Evolutionary conservation across 2,329 filamentous ascomycete species (phyloP).

Genomic region (Colletotrichum trifolii): DNA sequence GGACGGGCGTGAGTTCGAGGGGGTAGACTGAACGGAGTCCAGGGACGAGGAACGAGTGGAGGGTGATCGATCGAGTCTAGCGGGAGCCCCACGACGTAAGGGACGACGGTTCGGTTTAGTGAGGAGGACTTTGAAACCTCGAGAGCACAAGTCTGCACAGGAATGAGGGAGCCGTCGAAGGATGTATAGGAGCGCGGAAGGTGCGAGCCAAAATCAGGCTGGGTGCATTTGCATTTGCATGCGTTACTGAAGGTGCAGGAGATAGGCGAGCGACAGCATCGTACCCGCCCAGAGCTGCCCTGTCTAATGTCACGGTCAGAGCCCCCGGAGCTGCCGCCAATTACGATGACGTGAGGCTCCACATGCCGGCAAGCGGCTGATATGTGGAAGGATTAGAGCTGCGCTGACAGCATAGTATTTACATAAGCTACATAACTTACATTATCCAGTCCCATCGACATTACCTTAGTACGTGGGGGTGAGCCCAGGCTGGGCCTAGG

Average conservation of each 20-base stretch:
- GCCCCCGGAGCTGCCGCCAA: constrained; percentile 28
- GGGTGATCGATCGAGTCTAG: constrained; percentile 16
- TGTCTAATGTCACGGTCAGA: constrained; percentile 2
- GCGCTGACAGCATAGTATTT: constrained; percentile 7
- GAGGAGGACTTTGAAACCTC: constrained; percentile 27
- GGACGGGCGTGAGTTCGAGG: constrained; percentile 30
- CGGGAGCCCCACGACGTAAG: constrained; percentile 26
- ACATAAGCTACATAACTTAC: neutral
- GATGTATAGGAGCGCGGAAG: constrained; percentile 23
- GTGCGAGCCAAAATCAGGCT: constrained; percentile 21
- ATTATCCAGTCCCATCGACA: too few relatives aligned
- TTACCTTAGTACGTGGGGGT: too few relatives aligned
- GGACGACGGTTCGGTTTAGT: constrained; percentile 23
- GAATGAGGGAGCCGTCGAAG: constrained; percentile 23
- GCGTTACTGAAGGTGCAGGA: too few relatives aligned
- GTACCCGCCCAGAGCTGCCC: constrained; percentile 7
- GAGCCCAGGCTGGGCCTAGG: too few relatives aligned
- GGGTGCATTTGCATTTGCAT: constrained; percentile 5
- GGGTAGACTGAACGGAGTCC: constrained; percentile 15
- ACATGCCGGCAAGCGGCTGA: constrained; percentile 30
- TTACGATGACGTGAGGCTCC: constrained; percentile 33
- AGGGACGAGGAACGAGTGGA: constrained; percentile 14
- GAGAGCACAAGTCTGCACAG: constrained; percentile 31
- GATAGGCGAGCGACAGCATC: too few relatives aligned
- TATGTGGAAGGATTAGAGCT: constrained; percentile 6